Evolutionary conservation across 2,329 filamentous ascomycete genomes (phyloP), one percentile per base, ranked within the genome.

Genomic region (Cadophora gregata): DNA sequence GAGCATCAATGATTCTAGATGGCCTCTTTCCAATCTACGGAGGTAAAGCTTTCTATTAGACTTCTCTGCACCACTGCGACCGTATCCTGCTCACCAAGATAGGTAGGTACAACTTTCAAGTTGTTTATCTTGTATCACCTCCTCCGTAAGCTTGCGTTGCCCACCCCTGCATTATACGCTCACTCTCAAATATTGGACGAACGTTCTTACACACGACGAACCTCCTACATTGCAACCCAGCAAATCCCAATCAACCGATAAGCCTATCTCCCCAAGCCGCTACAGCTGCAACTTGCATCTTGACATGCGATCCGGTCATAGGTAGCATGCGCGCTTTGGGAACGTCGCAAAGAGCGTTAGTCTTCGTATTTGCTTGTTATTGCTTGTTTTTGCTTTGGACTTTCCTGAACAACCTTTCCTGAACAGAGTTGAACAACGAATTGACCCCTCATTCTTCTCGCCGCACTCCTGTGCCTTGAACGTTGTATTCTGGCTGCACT

Each of bases 331-430:
- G 47, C 36, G 24, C 29, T 45, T 59, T 7, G n/a, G 56, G 36
- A 59, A 59, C 36, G 56, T 59, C 56, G 36, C 16, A 7, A 42
- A 10, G 9, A 36, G 33, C 9, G 9, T 10, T 2, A 21, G 27
- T 27, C n/a, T 21, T 27, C 9, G 10, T 33, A 45, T 27, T 6
- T 5, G 33, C 56, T 59, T 60, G 58, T 24, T 60, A 47, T 56
- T 59, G 33, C 56, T 59, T 59, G 56, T 21, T 24, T 45, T 29
- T 60, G 27, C 58, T 60, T 60, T 24, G 36, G 58, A 60, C 38
- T 60, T 60, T 19, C 58, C 58, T 25, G 16, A 60, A 60, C 24
- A 31, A 47, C 56, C n/a, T n/a, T n/a, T n/a, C n/a, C n/a, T n/a
- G n/a, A n/a, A 25, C 33, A 42, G 19, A 42, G 3, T 42, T 16